phyloP scores from a whole-genome alignment of 768 basidiomycete species.

The Royoungia palumana region DNA sequence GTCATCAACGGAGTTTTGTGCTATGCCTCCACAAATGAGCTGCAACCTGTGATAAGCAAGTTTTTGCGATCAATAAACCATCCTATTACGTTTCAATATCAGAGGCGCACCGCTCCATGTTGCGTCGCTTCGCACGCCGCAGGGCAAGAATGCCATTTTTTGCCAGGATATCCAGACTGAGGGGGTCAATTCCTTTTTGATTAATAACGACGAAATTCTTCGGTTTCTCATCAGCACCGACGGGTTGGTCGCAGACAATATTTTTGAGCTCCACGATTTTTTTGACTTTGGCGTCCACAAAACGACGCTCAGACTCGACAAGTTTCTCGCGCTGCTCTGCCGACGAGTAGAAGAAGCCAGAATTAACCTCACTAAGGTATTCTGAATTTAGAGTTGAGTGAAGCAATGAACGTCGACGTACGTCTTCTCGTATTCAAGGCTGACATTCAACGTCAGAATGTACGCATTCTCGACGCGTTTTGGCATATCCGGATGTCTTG shows the following conservation, averaged over 20 bases:
- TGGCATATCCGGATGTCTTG: conserved; percentile 98
- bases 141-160: conserved; percentile 96
- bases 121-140: conserved; percentile 92
- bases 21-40: conserved; percentile 89
- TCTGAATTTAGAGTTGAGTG: conserved; percentile 18
- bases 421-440: conserved; percentile 99
- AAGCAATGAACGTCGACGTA: conserved; percentile 42
- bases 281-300: conserved; percentile 90
- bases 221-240: conserved; percentile 74
- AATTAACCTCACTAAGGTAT: conserved; percentile 87
- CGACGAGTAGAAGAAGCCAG: conserved; percentile 98
- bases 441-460: conserved; percentile 94
- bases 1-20: conserved; percentile 98
- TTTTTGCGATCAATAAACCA: conserved; percentile 21
- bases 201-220: conserved; percentile 95
- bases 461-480: conserved; percentile 96
- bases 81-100: conserved; percentile 27
- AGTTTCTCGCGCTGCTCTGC: conserved; percentile 98
- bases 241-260: conserved; percentile 89
- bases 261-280: conserved; percentile 98
- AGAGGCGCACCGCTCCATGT: conserved; percentile 85
- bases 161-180: conserved; percentile 91
- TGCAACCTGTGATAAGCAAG: conserved; percentile 59
- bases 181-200: conserved; percentile 98
- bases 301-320: conserved; percentile 93